Base-by-base conservation (phyloP, 169 alveolate species). In the Prorocentrum cordatum region DNA sequence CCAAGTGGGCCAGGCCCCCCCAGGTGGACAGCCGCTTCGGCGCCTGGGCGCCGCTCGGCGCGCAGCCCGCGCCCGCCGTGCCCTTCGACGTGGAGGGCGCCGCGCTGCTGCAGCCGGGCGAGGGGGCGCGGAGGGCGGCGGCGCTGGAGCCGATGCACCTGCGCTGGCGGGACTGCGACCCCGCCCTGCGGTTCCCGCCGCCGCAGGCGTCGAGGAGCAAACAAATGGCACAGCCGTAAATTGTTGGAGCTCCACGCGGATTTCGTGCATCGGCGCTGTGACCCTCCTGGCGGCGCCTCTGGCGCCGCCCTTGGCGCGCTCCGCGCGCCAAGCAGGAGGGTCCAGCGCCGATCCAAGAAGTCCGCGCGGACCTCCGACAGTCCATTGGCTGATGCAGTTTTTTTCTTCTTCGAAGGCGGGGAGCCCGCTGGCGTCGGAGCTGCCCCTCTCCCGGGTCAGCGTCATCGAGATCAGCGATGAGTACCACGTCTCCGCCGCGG, bases 391-490 rank as follows among this genome's bases (percentile, higher is more conserved):
- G n/a, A n/a, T n/a, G n/a, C n/a, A n/a, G n/a, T n/a, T n/a, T n/a
- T n/a, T n/a, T n/a, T n/a, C n/a, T n/a, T 58, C 2, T 58, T 22
- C 12, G 6, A 58, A 12, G 36, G 67, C 27, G 2, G 7, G 67
- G 67, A 3, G 33, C 5, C 89, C 89, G 31, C 16, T 79, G 27
- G 3, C 64, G 36, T 26, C 77, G 7, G 91, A 82, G 58, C 58
- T 64, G 50, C 91, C 91, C 18, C 33, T 82, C 59, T 68, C 91
- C 1, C 45, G 91, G 10, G 58, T 62, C 1, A 31, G 72, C 22
- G 91, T 82, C 70, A 61, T 82, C 47, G 91, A 82, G 66, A 27
- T 82, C 80, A 82, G 91, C 80, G 91, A 82, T 36, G 91, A 82
- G 58, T 82, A 82, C 36, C 91, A 7, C 42, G 61, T n/a, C n/a